These are phyloP conservation scores for Plasmodium ovale DNA, from an alignment of 169 alveolate species.

Conservation along the genomic window DNA sequence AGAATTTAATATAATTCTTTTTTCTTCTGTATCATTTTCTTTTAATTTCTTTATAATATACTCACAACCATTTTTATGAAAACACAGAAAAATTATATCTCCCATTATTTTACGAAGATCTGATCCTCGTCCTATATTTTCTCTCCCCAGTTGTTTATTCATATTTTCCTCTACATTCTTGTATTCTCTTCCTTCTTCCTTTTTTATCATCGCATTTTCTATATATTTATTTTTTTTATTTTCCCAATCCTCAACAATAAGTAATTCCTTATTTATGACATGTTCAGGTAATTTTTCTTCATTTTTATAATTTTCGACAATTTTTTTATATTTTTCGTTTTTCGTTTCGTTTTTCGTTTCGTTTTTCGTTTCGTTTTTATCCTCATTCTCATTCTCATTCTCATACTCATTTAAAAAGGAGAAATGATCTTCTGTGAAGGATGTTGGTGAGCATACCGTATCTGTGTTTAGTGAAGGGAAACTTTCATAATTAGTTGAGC, in stretches of 20 bases:
- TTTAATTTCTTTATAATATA: constrained; percentile 64
- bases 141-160: neutral
- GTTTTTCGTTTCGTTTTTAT: neutral
- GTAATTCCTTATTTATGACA: neutral
- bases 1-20: constrained; percentile 31
- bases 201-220: neutral
- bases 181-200: neutral
- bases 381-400: no score
- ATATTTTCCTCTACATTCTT: neutral
- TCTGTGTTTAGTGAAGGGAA: neutral
- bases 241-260: no score
- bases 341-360: neutral
- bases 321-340: neutral
- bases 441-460: neutral
- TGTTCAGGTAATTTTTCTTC: constrained; percentile 13
- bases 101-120: constrained; percentile 35
- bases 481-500: constrained; percentile 11
- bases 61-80: constrained; percentile 72
- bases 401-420: constrained; percentile 12
- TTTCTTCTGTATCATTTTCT: constrained; percentile 52
- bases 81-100: constrained; percentile 59
- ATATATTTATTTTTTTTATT: neutral
- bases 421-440: constrained; percentile 8
- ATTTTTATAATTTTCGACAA: neutral
- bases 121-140: neutral